phyloP scores from a whole-genome alignment of 805 yeast species.

The Kluyveromyces wickerhamii region DNA sequence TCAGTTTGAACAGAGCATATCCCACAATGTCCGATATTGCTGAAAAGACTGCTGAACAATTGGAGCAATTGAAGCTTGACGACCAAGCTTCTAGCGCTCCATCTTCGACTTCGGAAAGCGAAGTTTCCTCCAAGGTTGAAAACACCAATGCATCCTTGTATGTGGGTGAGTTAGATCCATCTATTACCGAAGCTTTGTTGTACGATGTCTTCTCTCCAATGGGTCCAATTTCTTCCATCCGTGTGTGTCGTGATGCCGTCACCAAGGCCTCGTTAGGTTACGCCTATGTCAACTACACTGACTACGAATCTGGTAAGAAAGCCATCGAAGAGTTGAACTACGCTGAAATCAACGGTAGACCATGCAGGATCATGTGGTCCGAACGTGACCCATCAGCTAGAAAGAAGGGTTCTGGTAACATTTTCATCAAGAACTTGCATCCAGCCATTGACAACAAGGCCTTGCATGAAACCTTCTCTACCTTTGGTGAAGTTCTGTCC shows the following conservation, averaged over 20 bases:
- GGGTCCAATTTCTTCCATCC: conserved; percentile 92
- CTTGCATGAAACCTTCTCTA: conserved; percentile 93
- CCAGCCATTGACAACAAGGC: conserved; percentile 98
- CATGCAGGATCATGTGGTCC: conserved; percentile 99
- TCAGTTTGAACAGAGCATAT: not conserved
- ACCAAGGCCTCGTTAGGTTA: conserved; percentile 96
- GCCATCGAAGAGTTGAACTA: conserved; percentile 96
- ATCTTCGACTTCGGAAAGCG: conserved; percentile 24
- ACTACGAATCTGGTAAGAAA: conserved; percentile 80
- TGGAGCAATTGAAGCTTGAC: conserved; percentile 28
- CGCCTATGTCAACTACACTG: conserved; percentile 95
- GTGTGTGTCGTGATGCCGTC: conserved; percentile 98
- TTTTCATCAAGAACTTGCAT: conserved; percentile 96
- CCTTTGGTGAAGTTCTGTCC: conserved; percentile 91
- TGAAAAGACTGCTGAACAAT: conserved; percentile 31
- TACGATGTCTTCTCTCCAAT: conserved; percentile 91
- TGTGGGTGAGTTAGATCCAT: conserved; percentile 93
- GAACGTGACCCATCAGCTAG: conserved; percentile 97
- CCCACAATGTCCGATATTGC: conserved; percentile 30
- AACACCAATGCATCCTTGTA: conserved; percentile 78
- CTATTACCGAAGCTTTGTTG: conserved; percentile 88
- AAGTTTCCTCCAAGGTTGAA: conserved; percentile 34
- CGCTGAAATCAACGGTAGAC: conserved; percentile 85
- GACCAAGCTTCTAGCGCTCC: conserved; percentile 24
- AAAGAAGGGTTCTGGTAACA: conserved; percentile 92